These are phyloP conservation scores for Xylariaceae sp. DNA, from an alignment of 2,329 filamentous ascomycete genomes.

Conservation along the genomic window DNA sequence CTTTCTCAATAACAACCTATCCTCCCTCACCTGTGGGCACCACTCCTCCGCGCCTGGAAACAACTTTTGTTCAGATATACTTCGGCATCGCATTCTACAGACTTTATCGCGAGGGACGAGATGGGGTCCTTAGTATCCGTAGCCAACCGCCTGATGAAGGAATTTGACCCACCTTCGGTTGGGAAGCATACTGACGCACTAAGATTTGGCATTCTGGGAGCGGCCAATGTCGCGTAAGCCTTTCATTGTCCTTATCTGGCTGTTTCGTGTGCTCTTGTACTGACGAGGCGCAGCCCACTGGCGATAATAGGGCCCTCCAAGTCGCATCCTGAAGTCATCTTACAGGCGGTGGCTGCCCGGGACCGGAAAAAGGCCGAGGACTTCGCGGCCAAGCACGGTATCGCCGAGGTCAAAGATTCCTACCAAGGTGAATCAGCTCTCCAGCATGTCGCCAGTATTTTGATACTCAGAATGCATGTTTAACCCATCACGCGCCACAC, in stretches of 20 bases:
- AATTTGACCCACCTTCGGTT: too few relatives aligned
- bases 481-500: not conserved
- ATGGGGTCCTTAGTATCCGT: too few relatives aligned
- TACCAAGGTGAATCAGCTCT: slow-evolving; percentile 51
- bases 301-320: slow-evolving; percentile 44
- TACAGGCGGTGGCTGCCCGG: slow-evolving; percentile 48
- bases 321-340: slow-evolving; percentile 48
- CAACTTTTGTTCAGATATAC: too few relatives aligned
- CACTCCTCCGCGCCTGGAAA: too few relatives aligned
- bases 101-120: too few relatives aligned
- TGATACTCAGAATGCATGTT: not conserved
- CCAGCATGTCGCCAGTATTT: too few relatives aligned
- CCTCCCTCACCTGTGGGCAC: too few relatives aligned
- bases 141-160: too few relatives aligned
- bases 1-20: too few relatives aligned
- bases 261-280: not conserved
- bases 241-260: not conserved
- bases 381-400: slow-evolving; percentile 46
- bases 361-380: slow-evolving; percentile 40
- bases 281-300: slow-evolving; percentile 22
- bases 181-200: slow-evolving; percentile 14
- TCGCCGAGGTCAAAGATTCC: slow-evolving; percentile 42
- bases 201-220: slow-evolving; percentile 38
- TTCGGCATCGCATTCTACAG: too few relatives aligned
- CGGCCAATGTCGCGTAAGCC: slow-evolving; percentile 34